Evolutionary conservation across 331 rosid species (phyloP).

Genomic region (Stylosanthes scabra): DNA sequence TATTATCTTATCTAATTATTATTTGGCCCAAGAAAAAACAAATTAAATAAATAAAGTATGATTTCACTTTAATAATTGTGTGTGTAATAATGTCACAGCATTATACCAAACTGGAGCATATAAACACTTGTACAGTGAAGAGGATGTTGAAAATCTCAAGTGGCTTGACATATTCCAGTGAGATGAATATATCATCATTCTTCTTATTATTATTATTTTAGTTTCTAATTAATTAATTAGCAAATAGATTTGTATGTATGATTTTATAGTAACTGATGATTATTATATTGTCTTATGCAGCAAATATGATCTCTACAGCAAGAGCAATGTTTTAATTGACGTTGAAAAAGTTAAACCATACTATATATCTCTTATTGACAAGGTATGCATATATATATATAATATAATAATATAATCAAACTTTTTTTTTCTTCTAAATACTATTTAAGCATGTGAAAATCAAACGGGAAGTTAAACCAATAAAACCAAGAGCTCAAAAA

Average conservation of each 20-base stretch:
- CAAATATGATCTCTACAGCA: constrained; percentile 80
- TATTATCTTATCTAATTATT: too few relatives aligned
- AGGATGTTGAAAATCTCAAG: constrained; percentile 62
- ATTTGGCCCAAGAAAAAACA: too few relatives aligned
- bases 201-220: not conserved
- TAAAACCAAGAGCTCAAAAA: too few relatives aligned
- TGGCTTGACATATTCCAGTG: constrained; percentile 78
- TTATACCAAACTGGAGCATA: constrained; percentile 58
- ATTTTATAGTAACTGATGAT: too few relatives aligned
- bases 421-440: too few relatives aligned
- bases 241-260: not conserved
- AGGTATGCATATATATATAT: constrained; percentile 49
- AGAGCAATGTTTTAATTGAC: constrained; percentile 63
- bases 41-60: not conserved
- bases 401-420: too few relatives aligned
- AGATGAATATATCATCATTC: not conserved
- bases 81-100: constrained; percentile 45
- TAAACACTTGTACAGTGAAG: constrained; percentile 62
- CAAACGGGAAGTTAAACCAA: too few relatives aligned
- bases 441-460: not conserved
- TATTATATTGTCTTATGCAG: constrained; percentile 34
- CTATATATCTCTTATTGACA: constrained; percentile 64
- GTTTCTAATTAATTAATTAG: not conserved
- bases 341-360: constrained; percentile 69
- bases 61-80: not conserved